Base-by-base conservation (phyloP, 192 early-diverging fungal species). In the Coemansia sp. region DNA sequence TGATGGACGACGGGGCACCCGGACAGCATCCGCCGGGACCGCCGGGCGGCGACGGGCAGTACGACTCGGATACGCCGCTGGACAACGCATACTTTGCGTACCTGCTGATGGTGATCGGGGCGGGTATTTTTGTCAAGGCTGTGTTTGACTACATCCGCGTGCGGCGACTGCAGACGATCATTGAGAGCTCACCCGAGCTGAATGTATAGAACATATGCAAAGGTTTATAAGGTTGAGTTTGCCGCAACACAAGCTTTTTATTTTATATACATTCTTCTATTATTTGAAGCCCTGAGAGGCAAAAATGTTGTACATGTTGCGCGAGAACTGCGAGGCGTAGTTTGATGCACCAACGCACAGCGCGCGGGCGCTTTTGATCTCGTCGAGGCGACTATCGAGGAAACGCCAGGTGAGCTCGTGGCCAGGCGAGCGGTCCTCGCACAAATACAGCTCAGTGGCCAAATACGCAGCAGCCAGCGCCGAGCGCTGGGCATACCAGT, bases 401-500 rank as follows among this genome's bases (percentile, higher is more conserved):
- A 98, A 95, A 42, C 72, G 73, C 58, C 79, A 87, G 1, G 95
- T 95, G 22, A 84, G 87, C 13, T 62, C 66, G 66, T 79, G 86
- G 40, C 86, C 81, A 11, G 87, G 84, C 8, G 93, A 93, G 37
- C 73, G 70, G 60, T 98, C 95, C 65, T 91, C 89, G 15, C 89
- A 90, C 93, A 98, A 93, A 69, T 87, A 98, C 43, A 98, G 67
- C 69, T 98, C 93, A 0, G 95, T 86, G 0, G 92, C 85, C 10
- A 92, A 81, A 52, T 94, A 98, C 10, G 91, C 86, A 19, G 84
- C 87, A 3, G 92, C 91, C 34, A 98, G 80, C 12, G 84, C 77
- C 37, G 85, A 85, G 17, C 95, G 82, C 57, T 90, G 90, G 44
- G 84, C 85, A 66, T 98, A 95, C 90, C 90, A 98, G 73, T 93